Base-by-base conservation (phyloP, 768 basidiomycete species). In the Nevesoporus exiguus region DNA sequence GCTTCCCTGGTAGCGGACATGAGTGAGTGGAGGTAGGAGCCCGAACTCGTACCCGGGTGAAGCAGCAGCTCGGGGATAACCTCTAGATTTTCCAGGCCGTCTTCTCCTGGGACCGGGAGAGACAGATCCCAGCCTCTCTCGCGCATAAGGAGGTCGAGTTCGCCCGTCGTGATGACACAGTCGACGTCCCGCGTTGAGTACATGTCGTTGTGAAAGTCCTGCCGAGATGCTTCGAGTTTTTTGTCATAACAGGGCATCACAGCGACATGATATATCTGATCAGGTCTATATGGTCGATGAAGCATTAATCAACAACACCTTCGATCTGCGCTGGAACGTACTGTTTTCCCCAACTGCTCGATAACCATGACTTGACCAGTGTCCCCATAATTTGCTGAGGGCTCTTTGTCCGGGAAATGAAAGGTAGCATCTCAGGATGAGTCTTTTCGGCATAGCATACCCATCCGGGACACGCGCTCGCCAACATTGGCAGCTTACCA, bases 211-310 rank as follows among this genome's bases (percentile, higher is more conserved):
- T 92, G 93, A 66, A 98, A 99, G 66, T 99, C 95, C 44, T 85
- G 82, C 25, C 97, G 81, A 9, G 95, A 98, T 0, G 97, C 97
- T 72, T 99, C 97, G 15, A 99, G 84, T 68, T 99, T 99, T 74
- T 98, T 98, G 79, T 99, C 97, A 72, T 98, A 98, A 71, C 97
- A 99, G 0, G 97, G 96, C 95, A 98, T 98, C 47, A 98, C 94
- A 0, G 93, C 81, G 49, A 98, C 93, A 65, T 99, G 97, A 67
- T 98, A 99, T 42, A 99, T 82, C 61, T 91, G 78, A 63, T 90
- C 77, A 0, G 93, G 93, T 36, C 91, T 95, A 67, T 24, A 19
- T 14, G 15, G 14, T 9, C 31, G 17, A 24, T 2, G 54, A 46
- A 39, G 56, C 9, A 47, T 63, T 22, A 55, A 51, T 29, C 47